Percentiles rank a stretch among this genome's conserved stretches.
Evolutionary conservation across 192 early-diverging fungal species (phyloP).

Genomic region (Phycomyces blakesleeanus): DNA sequence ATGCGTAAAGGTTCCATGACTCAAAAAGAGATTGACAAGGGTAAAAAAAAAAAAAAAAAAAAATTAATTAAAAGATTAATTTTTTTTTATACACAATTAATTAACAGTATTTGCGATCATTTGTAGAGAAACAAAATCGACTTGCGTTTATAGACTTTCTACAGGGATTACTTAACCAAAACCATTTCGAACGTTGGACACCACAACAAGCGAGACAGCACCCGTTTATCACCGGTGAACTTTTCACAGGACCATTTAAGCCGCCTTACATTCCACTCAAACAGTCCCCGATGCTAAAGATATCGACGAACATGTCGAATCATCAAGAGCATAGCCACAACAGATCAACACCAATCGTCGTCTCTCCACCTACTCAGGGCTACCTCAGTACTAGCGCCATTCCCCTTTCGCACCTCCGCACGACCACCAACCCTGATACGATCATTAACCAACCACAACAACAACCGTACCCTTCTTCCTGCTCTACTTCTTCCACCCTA

Average conservation of each 20-base stretch:
- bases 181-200: slow-evolving; percentile 92
- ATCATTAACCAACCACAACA: background rate
- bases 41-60: slow-evolving; percentile 39
- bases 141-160: slow-evolving; percentile 88
- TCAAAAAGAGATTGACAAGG: slow-evolving; percentile 69
- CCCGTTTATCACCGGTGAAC: slow-evolving; percentile 93
- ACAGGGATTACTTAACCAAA: slow-evolving; percentile 82
- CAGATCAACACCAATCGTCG: background rate
- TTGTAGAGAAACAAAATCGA: slow-evolving; percentile 67
- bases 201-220: slow-evolving; percentile 92
- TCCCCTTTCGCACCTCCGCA: background rate
- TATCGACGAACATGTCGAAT: background rate
- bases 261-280: slow-evolving; percentile 37
- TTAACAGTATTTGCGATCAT: background rate
- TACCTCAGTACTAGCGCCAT: slow-evolving; percentile 3
- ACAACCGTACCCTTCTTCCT: background rate
- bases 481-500: no score
- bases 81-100: background rate
- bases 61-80: no score
- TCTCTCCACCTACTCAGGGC: background rate
- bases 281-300: slow-evolving; percentile 6
- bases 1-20: slow-evolving; percentile 57
- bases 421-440: background rate
- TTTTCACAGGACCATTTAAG: slow-evolving; percentile 64
- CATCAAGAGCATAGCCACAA: background rate